Evolutionary conservation across 1,284 basidiomycete genomes (phyloP).

Genomic region (Xanthoconium separans): DNA sequence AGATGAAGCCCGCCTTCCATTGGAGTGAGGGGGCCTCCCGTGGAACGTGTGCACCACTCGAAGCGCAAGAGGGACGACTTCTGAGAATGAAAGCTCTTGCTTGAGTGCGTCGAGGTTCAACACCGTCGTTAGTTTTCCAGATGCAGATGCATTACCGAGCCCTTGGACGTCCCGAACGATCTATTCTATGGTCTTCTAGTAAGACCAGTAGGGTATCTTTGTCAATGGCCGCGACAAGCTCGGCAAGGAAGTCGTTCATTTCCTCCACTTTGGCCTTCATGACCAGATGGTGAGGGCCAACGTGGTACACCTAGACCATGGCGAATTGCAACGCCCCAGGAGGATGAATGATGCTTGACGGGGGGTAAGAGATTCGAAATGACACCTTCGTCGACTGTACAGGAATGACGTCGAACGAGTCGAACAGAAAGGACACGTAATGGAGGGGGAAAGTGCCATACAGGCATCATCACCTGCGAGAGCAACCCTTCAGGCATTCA

Average conservation of each 20-base stretch:
- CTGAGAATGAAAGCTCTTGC: slow-evolving; percentile 48
- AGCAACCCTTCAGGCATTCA: slow-evolving; percentile 47
- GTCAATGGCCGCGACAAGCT: slow-evolving; percentile 65
- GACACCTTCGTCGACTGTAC: slow-evolving; percentile 94
- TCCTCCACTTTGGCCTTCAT: slow-evolving; percentile 87
- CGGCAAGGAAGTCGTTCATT: slow-evolving; percentile 79
- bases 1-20: slow-evolving; percentile 86
- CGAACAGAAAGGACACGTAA: slow-evolving; percentile 80
- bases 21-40: slow-evolving; percentile 84
- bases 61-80: slow-evolving; percentile 71
- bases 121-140: slow-evolving; percentile 41
- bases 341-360: slow-evolving; percentile 35
- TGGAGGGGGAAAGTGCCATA: slow-evolving; percentile 83
- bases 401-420: slow-evolving; percentile 98
- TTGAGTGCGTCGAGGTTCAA: slow-evolving; percentile 16
- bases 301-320: slow-evolving; percentile 97
- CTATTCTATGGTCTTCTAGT: slow-evolving; percentile 98
- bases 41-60: slow-evolving; percentile 81
- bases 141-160: slow-evolving; percentile 52
- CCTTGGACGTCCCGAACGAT: slow-evolving; percentile 60
- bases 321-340: slow-evolving; percentile 87
- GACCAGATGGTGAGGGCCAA: slow-evolving; percentile 84
- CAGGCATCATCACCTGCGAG: slow-evolving; percentile 99
- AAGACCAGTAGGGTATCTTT: slow-evolving; percentile 89
- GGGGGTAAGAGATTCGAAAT: slow-evolving; percentile 76